Evolutionary conservation across 2,329 filamentous ascomycete species (phyloP), one percentile per base, ranked within the genome.

Genomic region (Fusarium sp.): DNA sequence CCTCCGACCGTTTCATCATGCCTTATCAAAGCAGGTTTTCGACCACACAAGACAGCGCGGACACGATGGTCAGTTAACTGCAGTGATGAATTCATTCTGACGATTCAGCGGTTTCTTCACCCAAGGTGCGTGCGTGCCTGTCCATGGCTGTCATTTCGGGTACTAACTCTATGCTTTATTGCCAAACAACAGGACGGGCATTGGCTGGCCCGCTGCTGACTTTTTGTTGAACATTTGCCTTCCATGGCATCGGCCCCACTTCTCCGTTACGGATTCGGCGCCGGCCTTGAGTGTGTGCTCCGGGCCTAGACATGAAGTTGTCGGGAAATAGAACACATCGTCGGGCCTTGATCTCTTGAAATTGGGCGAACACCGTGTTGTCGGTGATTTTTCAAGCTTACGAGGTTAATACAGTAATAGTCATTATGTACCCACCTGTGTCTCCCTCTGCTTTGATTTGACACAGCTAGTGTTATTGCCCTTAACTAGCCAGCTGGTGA

Each of bases 21-120:
- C 31, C 29, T 29, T 36, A n/a, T n/a, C n/a, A 13, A 58, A 69
- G 51, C 51, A 66, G 57, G 66, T 54, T 68, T 66, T 66, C 6
- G 13, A 45, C 17, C 39, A 54, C n/a, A 31, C 20, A 48, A 37
- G 31, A 46, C 40, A 49, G 21, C n/a, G 21, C 27, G 40, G 23
- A 36, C 50, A 46, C 25, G 21, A 58, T 36, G 39, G 33, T 27
- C 51, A 17, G 37, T 58, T 25, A 4, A 27, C 14, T 63, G 27
- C 50, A 45, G 39, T 14, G 17, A 58, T 52, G 49, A 62, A 42
- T 48, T 29, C 29, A 47, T 43, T 29, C 36, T 63, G 58, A 63
- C 42, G 42, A 63, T 42, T 6, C 35, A 36, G 40, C 55, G 20
- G 17, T 49, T 29, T 36, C 8, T 27, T 50, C 4, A 27, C 15